phyloP scores from a whole-genome alignment of 305 asterid species.

The Galium porrigens region DNA sequence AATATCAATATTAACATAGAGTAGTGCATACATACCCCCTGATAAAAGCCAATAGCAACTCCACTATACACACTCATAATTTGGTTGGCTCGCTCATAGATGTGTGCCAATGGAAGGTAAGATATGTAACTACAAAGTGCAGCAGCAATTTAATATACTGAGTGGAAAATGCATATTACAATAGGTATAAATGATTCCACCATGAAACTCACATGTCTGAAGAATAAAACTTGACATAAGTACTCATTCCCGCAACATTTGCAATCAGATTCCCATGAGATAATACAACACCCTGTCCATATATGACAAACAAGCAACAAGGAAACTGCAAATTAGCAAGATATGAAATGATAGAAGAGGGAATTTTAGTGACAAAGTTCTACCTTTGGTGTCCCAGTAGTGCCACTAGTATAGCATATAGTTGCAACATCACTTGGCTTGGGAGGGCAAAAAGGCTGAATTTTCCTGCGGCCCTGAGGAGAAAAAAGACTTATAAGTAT shows the following conservation, averaged over 20 bases:
- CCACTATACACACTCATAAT: conserved; percentile 44
- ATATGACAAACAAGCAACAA: conserved; percentile 16
- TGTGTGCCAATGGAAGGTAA: conserved; percentile 97
- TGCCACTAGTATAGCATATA: conserved; percentile 93
- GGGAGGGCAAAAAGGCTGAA: conserved; percentile 76
- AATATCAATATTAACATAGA: not conserved
- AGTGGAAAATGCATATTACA: not conserved
- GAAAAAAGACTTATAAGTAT: conserved; percentile 8
- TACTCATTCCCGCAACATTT: conserved; percentile 56
- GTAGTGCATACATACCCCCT: conserved; percentile 49
- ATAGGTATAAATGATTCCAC: conserved; percentile 4
- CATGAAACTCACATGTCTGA: conserved; percentile 64
- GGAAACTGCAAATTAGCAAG: conserved; percentile 7
- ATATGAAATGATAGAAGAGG: conserved; percentile 2
- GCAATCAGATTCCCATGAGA: conserved; percentile 77
- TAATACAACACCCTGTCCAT: conserved; percentile 64
- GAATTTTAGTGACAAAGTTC: conserved; percentile 13
- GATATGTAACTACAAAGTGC: conserved; percentile 65
- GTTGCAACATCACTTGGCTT: conserved; percentile 77
- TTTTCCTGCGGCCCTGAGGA: conserved; percentile 51
- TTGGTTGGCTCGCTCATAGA: conserved; percentile 88
- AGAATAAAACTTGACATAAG: conserved; percentile 38
- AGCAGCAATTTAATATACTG: not conserved
- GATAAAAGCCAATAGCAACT: conserved; percentile 86
- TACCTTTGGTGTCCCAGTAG: conserved; percentile 98